Percentiles rank a stretch among this genome's conserved stretches.
Conservation (phyloP, 1,139 yeast species). For the Pichia sp. region DNA sequence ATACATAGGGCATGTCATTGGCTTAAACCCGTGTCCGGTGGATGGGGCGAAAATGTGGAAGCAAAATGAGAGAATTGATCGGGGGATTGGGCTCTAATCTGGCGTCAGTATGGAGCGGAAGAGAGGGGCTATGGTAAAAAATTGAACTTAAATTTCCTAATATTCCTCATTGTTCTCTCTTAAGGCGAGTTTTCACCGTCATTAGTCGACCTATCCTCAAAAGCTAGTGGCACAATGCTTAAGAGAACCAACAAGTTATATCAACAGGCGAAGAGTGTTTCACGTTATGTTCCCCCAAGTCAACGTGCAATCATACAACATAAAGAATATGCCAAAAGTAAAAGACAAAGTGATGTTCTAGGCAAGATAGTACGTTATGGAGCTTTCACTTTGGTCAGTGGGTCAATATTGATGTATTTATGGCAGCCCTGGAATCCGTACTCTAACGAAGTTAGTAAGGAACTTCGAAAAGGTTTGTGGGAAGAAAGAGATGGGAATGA, state of each 20-base stretch:
- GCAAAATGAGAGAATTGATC: too few relatives aligned
- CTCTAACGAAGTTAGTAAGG: constrained; percentile 52
- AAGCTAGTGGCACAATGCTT: constrained; percentile 5
- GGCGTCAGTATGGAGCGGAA: too few relatives aligned
- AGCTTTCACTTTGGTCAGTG: constrained; percentile 15
- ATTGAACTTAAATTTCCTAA: not conserved
- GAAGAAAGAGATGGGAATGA: constrained; percentile 73
- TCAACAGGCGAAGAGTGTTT: constrained; percentile 1
- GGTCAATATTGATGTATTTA: constrained; percentile 22
- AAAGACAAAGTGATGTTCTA: constrained; percentile 6
- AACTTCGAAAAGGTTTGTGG: constrained; percentile 72
- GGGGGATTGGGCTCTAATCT: too few relatives aligned
- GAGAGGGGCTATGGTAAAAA: not conserved
- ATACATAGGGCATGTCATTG: too few relatives aligned
- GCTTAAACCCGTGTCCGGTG: too few relatives aligned
- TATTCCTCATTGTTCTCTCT: not conserved
- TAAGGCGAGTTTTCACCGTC: not conserved
- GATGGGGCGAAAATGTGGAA: too few relatives aligned
- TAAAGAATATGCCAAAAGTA: constrained; percentile 4
- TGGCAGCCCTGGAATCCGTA: constrained; percentile 36
- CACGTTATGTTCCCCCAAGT: constrained; percentile 18
- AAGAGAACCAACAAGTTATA: constrained; percentile 3
- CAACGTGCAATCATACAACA: constrained; percentile 13
- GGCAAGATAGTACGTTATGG: constrained; percentile 16
- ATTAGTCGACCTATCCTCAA: not conserved